Evolutionary conservation across 805 yeast species (phyloP).

Genomic region (Hyphopichia homilentoma): DNA sequence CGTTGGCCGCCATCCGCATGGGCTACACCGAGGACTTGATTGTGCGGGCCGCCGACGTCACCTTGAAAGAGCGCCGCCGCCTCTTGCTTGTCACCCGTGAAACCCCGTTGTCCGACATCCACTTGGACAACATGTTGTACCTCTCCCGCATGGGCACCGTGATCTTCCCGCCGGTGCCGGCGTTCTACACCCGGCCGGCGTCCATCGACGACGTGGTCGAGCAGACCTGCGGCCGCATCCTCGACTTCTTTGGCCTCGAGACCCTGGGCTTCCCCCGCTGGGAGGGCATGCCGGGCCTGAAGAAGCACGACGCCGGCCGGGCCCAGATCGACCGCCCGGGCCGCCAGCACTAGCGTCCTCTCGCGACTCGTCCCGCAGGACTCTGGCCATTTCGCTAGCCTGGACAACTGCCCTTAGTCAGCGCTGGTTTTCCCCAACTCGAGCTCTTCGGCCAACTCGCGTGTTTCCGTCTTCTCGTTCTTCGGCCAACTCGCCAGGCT

Average conservation of each 20-base stretch:
- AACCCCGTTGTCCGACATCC: slow-evolving; percentile 23
- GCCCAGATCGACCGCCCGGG: too few species aligned
- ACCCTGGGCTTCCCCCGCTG: slow-evolving; percentile 18
- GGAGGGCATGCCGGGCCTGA: slow-evolving; percentile 13
- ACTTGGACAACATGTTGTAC: slow-evolving; percentile 20
- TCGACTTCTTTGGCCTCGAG: slow-evolving; percentile 20
- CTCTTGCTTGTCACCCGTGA: slow-evolving; percentile 19
- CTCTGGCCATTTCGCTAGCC: too few species aligned
- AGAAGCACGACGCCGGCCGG: too few species aligned
- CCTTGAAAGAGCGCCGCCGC: slow-evolving; percentile 19
- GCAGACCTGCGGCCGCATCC: slow-evolving; percentile 20
- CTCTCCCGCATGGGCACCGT: slow-evolving; percentile 15
- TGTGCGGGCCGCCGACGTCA: slow-evolving; percentile 24
- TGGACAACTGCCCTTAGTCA: too few species aligned
- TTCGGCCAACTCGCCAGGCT: too few species aligned
- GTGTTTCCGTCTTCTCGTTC: too few species aligned
- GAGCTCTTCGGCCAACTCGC: too few species aligned
- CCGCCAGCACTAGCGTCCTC: too few species aligned
- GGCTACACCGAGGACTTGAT: slow-evolving; percentile 24
- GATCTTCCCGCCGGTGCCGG: slow-evolving; percentile 24
- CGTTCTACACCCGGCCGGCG: slow-evolving; percentile 21
- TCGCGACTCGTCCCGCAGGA: too few species aligned
- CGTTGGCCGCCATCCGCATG: slow-evolving; percentile 20
- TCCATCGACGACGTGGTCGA: slow-evolving; percentile 18
- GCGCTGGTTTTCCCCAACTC: too few species aligned